Evolutionary conservation across 2,329 filamentous ascomycete species (phyloP), one percentile per base, ranked within the genome.

Genomic region (Verticillium alfalfae): DNA sequence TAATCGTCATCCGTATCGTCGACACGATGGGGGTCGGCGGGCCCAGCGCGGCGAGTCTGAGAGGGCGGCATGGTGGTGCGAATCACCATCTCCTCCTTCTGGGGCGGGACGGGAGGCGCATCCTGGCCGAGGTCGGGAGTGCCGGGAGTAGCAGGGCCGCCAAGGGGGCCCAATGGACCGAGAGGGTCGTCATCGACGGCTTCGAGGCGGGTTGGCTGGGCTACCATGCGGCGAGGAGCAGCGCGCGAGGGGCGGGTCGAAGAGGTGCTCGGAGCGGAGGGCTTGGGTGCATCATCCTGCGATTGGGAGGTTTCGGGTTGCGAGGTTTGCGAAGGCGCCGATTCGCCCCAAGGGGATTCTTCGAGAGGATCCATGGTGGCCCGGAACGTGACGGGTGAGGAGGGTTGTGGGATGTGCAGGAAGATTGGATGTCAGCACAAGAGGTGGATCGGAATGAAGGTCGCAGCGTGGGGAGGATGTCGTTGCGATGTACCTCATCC

Each of bases 161-260:
- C 84, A 10, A 88, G 75, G 60, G 88, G 88, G 62, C 91, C 91
- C 59, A 96, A 79, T 26, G 91, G 91, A 1, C 91, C 92, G 56
- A 93, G 84, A 61, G 90, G 89, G 71, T 93, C 90, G 67, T 59
- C 57, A 54, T 88, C 85, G 67, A 92, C 88, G 64, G 88, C 89
- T 76, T 94, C 88, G 64, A 94, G 88, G 60, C 87, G 88, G 56
- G 91, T 93, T 36, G 89, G 86, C 72, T 93, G 90, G 63, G 88
- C 88, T 67, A 88, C 88, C 70, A 92, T 79, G 65, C 87, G 85
- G 66, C 87, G 86, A 41, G 81, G 81, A 3, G 72, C 75, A n/a
- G 76, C 72, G 65, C 81, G 79, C 34, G 79, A 78, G 12, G 79
- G 73, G 37, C 81, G 79, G 65, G 75, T 62, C 10, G 70, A 67